Conservation (phyloP, 2,329 filamentous ascomycete species). For the Zalaria sp. region DNA sequence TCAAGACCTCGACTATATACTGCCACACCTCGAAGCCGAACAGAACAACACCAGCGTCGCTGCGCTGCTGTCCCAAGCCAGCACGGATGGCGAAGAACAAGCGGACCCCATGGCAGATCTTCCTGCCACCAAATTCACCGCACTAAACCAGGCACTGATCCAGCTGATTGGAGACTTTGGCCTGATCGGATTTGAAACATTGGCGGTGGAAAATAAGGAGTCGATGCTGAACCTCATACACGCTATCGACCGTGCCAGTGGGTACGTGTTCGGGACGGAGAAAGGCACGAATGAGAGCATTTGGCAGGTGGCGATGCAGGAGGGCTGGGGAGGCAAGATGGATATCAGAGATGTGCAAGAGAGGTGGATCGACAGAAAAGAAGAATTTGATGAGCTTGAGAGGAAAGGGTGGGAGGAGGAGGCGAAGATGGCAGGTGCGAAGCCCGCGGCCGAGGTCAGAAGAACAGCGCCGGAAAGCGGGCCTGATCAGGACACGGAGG, state of each 20-base stretch:
- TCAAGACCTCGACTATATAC: slow-evolving; percentile 74
- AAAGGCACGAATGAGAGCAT: slow-evolving; percentile 90
- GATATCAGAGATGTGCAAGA: slow-evolving; percentile 87
- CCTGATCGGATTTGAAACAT: slow-evolving; percentile 79
- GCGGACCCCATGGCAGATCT: slow-evolving; percentile 12
- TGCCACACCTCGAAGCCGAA: slow-evolving; percentile 68
- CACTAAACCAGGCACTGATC: slow-evolving; percentile 75
- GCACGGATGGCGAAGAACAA: slow-evolving; percentile 22
- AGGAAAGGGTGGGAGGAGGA: slow-evolving; percentile 62
- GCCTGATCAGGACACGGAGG: slow-evolving; percentile 6
- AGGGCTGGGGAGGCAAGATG: slow-evolving; percentile 49
- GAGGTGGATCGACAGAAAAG: slow-evolving; percentile 83
- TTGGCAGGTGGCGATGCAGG: slow-evolving; percentile 92
- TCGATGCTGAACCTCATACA: slow-evolving; percentile 88
- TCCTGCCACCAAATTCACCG: slow-evolving; percentile 54
- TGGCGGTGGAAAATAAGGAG: slow-evolving; percentile 92
- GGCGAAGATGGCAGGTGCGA: slow-evolving; percentile 29
- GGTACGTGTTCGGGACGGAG: slow-evolving; percentile 67
- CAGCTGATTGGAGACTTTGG: slow-evolving; percentile 80
- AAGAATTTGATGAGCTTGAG: slow-evolving; percentile 74
- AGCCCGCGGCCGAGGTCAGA: slow-evolving; percentile 4
- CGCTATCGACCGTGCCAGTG: slow-evolving; percentile 80
- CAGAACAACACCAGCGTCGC: slow-evolving; percentile 34
- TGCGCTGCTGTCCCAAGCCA: slow-evolving; percentile 26
- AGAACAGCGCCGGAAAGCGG: slow-evolving; percentile 1